Base-by-base conservation (phyloP, 2,329 filamentous ascomycete species). In the Pseudogymnoascus pannorum region DNA sequence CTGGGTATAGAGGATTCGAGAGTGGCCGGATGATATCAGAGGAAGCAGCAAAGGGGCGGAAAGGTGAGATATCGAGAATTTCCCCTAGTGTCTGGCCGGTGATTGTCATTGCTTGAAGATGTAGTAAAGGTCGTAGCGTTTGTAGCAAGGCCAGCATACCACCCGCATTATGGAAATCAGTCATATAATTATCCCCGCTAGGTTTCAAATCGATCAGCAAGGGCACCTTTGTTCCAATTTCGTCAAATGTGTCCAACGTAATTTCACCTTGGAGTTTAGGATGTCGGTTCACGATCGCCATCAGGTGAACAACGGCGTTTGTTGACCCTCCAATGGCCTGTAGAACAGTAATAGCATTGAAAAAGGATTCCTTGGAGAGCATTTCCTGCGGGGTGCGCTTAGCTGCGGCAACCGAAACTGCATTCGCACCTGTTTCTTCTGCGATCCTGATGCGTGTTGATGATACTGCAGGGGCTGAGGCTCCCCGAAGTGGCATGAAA, bases 131-230 rank as follows among this genome's bases (percentile, higher is more conserved):
- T 5, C 73, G 72, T 4, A 81, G 69, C 0, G 73, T 75, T 60
- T 79, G 77, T 20, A 81, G 64, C 5, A 81, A 66, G 3, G 76
- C 76, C 24, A 77, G 66, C 78, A 81, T 80, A 3, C 79, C 79
- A 1, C 79, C 79, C 0, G 78, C 78, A 62, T 80, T 79, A 64
- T 81, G 79, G 61, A 81, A 81, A 64, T 81, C 79, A n/a, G 74
- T 77, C 79, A 81, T 81, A 65, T 80, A 81, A 62, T 79, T 80
- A 62, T 79, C 77, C 2, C 79, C 79, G 60, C 77, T 80, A 0
- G 79, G 79, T 62, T 81, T 81, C n/a, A 81, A 69, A 64, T 81
- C 79, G 8, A 81, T 72, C 4, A 81, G 66, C 0, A 81, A 67
- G 0, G 79, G 79, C 0, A 75, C 78, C 6, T 70, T 76, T 14